Base-by-base conservation (phyloP, 2,329 filamentous ascomycete species). In the Pseudogymnoascus sp. region DNA sequence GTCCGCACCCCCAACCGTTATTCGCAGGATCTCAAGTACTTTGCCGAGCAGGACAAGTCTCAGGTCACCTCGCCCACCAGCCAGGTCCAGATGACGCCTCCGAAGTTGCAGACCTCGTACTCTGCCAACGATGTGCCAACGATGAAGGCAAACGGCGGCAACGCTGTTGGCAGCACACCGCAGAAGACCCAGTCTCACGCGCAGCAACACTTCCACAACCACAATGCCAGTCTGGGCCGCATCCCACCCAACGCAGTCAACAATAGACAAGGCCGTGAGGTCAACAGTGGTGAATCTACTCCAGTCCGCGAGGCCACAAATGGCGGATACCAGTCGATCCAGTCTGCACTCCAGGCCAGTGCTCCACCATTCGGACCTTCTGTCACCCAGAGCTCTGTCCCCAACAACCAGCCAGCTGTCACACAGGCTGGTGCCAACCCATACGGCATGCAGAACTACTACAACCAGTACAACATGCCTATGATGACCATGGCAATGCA, bases 81-180 rank as follows among this genome's bases (percentile, higher is more conserved):
- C 64, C 79, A 82, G 65, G 75, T 76, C 65, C 82, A 88, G 74
- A 80, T 84, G 26, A 84, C 84, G 62, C 84, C 89, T 37, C 86
- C 88, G 31, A 91, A 90, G 78, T 76, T 96, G 64, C 90, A 93
- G 76, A 88, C 89, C 50, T 97, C 93, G 0, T 97, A 90, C 78
- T 97, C 95, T 9, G 87, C 91, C 62, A 95, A 89, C 75, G 93
- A 97, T 71, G 82, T 97, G 19, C 90, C 92, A 4, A 96, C 92
- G 7, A 80, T 92, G 71, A 96, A 95, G 82, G 67, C 68, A 26
- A 73, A 72, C 62, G 70, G 71, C 17, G 46, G 35, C 21, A 50
- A 35, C 10, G 40, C 62, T 23, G 64, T 68, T 31, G 70, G 67
- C 33, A 69, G 60, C n/a, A 71, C 71, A 26, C 67, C 72, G 61